Percentiles rank a stretch among this genome's conserved stretches.
Conservation (phyloP, 1,284 basidiomycete species). For the Austroboletus novae-zelandiae region DNA sequence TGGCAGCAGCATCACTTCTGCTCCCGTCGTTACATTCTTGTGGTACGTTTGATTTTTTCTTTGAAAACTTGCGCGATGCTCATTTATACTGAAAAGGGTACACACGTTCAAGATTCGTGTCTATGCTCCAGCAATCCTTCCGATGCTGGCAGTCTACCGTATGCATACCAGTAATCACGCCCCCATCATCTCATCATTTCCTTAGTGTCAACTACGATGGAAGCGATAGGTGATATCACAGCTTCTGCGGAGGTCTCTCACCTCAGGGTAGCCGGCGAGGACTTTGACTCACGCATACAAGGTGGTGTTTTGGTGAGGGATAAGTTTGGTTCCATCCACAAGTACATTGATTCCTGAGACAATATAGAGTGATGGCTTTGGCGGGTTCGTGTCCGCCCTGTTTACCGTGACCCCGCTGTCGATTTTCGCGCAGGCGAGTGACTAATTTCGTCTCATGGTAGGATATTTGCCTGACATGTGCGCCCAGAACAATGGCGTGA, state of each 20-base stretch:
- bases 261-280: conserved; percentile 61
- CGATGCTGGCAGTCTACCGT: conserved; percentile 82
- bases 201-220: conserved; percentile 71
- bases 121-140: conserved; percentile 80
- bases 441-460: too few relatives aligned
- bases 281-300: conserved; percentile 80
- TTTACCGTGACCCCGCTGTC: conserved; percentile 82
- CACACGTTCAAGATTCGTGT: conserved; percentile 77
- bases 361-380: conserved; percentile 65
- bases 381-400: conserved; percentile 71
- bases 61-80: not conserved
- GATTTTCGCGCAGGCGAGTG: conserved; percentile 67
- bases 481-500: conserved; percentile 75
- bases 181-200: not conserved
- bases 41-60: conserved; percentile 41
- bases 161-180: conserved; percentile 11
- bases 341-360: not conserved
- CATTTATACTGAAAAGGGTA: conserved; percentile 45
- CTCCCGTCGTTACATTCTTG: conserved; percentile 77
- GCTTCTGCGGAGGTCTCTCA: conserved; percentile 81
- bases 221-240: conserved; percentile 86
- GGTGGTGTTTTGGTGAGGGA: conserved; percentile 70
- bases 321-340: too few relatives aligned
- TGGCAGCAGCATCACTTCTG: conserved; percentile 55
- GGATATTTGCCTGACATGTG: too few relatives aligned